These are phyloP conservation scores for Cyclotella kingstonii DNA, from an alignment of 108 stramenopile genomes.

Conservation along the genomic window DNA sequence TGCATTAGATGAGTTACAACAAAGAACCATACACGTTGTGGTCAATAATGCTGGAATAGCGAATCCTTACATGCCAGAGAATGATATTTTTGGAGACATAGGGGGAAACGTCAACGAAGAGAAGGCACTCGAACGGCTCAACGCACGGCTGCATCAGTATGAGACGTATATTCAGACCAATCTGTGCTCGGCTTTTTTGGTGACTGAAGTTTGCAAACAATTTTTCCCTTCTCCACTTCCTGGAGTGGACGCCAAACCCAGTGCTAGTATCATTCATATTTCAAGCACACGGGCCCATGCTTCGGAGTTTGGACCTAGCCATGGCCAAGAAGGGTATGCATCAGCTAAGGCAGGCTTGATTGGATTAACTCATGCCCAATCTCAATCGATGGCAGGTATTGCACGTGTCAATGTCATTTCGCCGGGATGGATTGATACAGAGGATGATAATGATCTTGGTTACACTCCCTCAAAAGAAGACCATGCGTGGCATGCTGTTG, in stretches of 20 bases:
- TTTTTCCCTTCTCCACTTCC: constrained; percentile 8
- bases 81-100: background rate
- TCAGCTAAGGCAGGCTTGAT: constrained; percentile 21
- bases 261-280: constrained; percentile 12
- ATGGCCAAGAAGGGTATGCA: constrained; percentile 19
- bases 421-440: constrained; percentile 28
- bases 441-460: background rate
- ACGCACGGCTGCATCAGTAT: constrained; percentile 7
- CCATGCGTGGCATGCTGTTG: constrained; percentile 15
- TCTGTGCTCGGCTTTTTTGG: constrained; percentile 16
- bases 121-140: background rate
- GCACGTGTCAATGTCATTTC: constrained; percentile 26
- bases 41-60: constrained; percentile 16
- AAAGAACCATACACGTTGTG: constrained; percentile 1
- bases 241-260: background rate
- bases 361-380: constrained; percentile 20
- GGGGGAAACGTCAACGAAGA: background rate
- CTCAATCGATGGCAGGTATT: constrained; percentile 9
- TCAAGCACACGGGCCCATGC: constrained; percentile 16
- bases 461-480: constrained; percentile 14
- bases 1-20: constrained; percentile 14
- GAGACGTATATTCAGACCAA: constrained; percentile 12
- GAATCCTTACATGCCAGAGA: constrained; percentile 12
- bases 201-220: constrained; percentile 18
- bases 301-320: constrained; percentile 6